Evolutionary conservation across 805 yeast species (phyloP).

Genomic region (Candida hispaniensis): DNA sequence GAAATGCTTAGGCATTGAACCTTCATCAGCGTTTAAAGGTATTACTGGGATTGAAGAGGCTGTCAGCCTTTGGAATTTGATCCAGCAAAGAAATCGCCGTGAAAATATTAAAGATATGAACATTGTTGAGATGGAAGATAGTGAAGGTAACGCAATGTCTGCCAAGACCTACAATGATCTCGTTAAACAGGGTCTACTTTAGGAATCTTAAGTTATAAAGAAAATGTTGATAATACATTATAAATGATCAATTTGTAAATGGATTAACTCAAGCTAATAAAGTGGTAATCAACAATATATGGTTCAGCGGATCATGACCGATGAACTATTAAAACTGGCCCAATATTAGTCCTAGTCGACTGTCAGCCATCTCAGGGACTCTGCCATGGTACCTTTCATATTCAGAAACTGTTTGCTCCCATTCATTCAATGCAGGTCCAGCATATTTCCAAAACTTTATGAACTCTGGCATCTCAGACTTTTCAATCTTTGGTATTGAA

Average conservation of each 20-base stretch:
- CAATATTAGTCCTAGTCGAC: no score
- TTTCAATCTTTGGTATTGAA: no score
- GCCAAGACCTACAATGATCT: conserved; percentile 73
- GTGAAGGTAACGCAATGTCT: conserved; percentile 85
- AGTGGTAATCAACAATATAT: no score
- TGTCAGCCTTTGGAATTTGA: conserved; percentile 39
- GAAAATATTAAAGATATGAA: conserved; percentile 38
- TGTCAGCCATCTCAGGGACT: no score
- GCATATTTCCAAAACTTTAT: conserved; percentile 31
- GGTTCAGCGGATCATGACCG: no score
- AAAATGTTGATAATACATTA: no score
- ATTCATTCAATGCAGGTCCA: conserved; percentile 32
- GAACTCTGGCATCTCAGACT: no score
- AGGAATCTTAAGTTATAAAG: conserved; percentile 15
- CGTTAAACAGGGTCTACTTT: conserved; percentile 77
- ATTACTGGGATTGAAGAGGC: conserved; percentile 64
- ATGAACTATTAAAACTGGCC: no score
- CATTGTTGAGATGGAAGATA: conserved; percentile 78
- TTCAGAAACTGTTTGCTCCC: conserved; percentile 29
- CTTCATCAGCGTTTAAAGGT: conserved; percentile 48
- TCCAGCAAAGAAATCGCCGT: conserved; percentile 32
- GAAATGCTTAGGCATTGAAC: conserved; percentile 57
- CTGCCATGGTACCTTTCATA: conserved; percentile 34
- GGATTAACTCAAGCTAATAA: no score
- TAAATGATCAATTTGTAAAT: no score